Evolutionary conservation across 139 green algal species (phyloP), one percentile per base, ranked within the genome.

Genomic region (Gonium pectorale): DNA sequence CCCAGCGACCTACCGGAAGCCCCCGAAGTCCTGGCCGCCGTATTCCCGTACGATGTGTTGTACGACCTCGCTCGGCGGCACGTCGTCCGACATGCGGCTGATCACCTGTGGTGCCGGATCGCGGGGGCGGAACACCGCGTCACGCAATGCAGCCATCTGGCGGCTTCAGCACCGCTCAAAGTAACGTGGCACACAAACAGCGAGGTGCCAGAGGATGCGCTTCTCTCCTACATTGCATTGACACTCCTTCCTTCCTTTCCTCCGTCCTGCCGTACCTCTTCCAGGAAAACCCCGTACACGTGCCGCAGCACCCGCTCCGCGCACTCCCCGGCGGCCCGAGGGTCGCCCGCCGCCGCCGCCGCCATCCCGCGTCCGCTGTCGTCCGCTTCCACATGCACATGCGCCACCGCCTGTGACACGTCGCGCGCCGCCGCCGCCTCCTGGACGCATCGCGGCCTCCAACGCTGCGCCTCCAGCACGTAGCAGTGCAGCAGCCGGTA

Each of bases 61-160:
- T 56, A 85, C 79, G 19, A 85, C 64, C 35, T 85, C 79, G 37
- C 79, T 75, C 26, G 64, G 64, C 8, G 79, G 79, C 49, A 85
- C 79, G 15, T 44, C 43, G 9, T 85, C 79, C 5, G 79, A 60
- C 77, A 83, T 83, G 77, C 63, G 62, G 77, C 77, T 73, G 59
- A 83, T 83, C 15, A 83, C 74, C 74, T 82, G 67, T n/a, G n/a
- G n/a, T n/a, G n/a, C n/a, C n/a, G n/a, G n/a, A n/a, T n/a, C n/a
- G n/a, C n/a, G n/a, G n/a, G n/a, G n/a, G n/a, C n/a, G n/a, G n/a
- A n/a, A n/a, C n/a, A n/a, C n/a, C n/a, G n/a, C n/a, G n/a, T n/a
- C n/a, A n/a, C n/a, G n/a, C n/a, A n/a, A n/a, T n/a, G n/a, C n/a
- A n/a, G n/a, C n/a, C n/a, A n/a, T n/a, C n/a, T n/a, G n/a, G n/a